Conservation (phyloP, 2,329 filamentous ascomycete genomes). For the Colletotrichum orchidophilum region DNA sequence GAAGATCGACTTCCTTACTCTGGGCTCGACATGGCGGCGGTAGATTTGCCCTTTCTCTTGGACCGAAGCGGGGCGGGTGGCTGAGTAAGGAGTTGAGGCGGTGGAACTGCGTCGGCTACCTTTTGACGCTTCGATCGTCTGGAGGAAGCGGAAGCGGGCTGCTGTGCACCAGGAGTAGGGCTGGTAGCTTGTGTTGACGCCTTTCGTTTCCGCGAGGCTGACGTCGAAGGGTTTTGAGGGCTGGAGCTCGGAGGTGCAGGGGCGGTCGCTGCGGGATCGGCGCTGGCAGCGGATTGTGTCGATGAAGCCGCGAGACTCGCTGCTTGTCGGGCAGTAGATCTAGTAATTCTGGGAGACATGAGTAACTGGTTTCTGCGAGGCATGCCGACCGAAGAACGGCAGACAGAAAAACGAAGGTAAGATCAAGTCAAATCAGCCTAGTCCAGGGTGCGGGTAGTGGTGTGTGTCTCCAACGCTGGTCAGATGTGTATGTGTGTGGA, state of each 20-base stretch:
- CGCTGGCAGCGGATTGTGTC: conserved; percentile 49
- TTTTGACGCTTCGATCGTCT: conserved; percentile 79
- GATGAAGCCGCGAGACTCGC: conserved; percentile 67
- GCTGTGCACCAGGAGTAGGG: conserved; percentile 42
- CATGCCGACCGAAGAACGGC: conserved; percentile 22
- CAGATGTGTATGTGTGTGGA: neutral
- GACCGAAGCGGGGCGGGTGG: conserved; percentile 48
- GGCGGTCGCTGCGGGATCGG: conserved; percentile 52
- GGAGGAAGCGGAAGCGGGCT: conserved; percentile 47
- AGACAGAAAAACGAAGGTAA: conserved; percentile 28
- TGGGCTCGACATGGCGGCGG: conserved; percentile 76
- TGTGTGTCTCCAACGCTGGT: conserved; percentile 22
- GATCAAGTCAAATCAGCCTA: conserved; percentile 13
- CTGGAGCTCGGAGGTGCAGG: conserved; percentile 49
- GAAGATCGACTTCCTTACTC: conserved; percentile 61
- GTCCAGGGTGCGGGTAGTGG: conserved; percentile 16
- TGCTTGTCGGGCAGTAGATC: conserved; percentile 91
- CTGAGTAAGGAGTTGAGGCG: conserved; percentile 39
- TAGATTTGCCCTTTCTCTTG: conserved; percentile 68
- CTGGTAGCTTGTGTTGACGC: conserved; percentile 63
- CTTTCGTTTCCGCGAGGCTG: conserved; percentile 80
- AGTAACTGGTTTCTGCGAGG: conserved; percentile 59
- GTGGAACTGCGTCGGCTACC: conserved; percentile 58
- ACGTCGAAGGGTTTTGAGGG: conserved; percentile 54
- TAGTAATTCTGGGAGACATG: conserved; percentile 97